Evolutionary conservation across 371 early-diverging fungal genomes (phyloP).

Genomic region (Saksenaea oblongispora): DNA sequence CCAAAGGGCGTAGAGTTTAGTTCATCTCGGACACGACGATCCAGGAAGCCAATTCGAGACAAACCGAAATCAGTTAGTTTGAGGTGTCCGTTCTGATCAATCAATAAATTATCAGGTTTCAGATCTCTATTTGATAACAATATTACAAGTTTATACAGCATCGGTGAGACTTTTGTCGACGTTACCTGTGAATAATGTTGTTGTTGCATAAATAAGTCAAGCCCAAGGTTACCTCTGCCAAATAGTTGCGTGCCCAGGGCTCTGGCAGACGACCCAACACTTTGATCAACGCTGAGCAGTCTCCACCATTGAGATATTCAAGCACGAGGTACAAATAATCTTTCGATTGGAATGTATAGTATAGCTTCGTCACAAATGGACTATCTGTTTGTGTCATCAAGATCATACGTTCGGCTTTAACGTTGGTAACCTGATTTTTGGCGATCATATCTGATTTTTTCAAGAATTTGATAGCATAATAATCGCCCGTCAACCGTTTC

Average conservation of each 20-base stretch:
- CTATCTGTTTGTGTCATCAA: conserved; percentile 84
- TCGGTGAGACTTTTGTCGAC: not conserved
- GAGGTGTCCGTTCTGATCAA: conserved; percentile 89
- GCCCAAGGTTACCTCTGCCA: conserved; percentile 93
- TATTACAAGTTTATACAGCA: not conserved
- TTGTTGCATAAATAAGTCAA: conserved; percentile 92
- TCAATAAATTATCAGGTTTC: conserved; percentile 90
- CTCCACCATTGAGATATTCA: conserved; percentile 98
- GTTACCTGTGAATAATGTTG: conserved; percentile 84
- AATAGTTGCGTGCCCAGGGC: conserved; percentile 90
- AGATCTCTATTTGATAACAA: conserved; percentile 62
- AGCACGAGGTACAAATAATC: conserved; percentile 93
- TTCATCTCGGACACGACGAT: conserved; percentile 73
- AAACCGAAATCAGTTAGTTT: conserved; percentile 96
- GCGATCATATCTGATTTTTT: conserved; percentile 90
- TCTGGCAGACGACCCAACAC: conserved; percentile 81
- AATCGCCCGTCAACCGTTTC: conserved; percentile 84
- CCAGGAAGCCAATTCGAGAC: conserved; percentile 84
- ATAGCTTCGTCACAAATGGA: conserved; percentile 93
- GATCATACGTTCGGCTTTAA: conserved; percentile 88
- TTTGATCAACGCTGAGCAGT: conserved; percentile 92
- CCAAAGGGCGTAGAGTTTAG: conserved; percentile 26
- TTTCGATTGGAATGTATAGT: conserved; percentile 91
- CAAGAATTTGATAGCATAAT: conserved; percentile 89
- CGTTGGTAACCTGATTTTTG: conserved; percentile 90